phyloP scores from a whole-genome alignment of 352 stramenopile species.

The Plasmopara viticola region DNA sequence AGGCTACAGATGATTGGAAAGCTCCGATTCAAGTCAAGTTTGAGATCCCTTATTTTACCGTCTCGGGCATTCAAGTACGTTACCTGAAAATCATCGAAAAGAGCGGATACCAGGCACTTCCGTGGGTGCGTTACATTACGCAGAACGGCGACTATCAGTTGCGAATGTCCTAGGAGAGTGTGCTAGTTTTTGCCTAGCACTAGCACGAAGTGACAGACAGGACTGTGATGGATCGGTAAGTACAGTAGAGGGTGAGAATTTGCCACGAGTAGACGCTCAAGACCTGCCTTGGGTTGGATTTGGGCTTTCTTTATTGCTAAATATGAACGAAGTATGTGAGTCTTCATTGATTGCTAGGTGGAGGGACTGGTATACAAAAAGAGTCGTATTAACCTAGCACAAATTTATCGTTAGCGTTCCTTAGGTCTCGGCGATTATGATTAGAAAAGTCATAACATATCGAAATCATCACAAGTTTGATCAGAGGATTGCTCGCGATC shows the following conservation, averaged over 20 bases:
- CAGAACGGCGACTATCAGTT: conserved; percentile 99
- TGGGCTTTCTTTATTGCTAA: conserved; percentile 21
- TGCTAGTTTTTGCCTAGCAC: conserved; percentile 9
- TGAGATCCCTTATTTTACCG: conserved; percentile 94
- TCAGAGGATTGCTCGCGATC: not conserved
- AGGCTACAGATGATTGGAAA: conserved; percentile 86
- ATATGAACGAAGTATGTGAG: conserved; percentile 30
- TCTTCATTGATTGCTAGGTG: not conserved
- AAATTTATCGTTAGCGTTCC: too few relatives aligned
- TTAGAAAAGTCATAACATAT: not conserved
- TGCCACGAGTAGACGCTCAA: conserved; percentile 15
- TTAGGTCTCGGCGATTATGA: not conserved
- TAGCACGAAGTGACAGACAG: conserved; percentile 4
- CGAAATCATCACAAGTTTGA: not conserved
- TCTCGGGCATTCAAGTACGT: conserved; percentile 97
- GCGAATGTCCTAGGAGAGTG: conserved; percentile 91
- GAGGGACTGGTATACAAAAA: too few relatives aligned
- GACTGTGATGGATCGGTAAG: conserved; percentile 17
- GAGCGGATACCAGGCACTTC: conserved; percentile 98
- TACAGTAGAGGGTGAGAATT: conserved; percentile 17
- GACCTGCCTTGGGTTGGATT: conserved; percentile 13
- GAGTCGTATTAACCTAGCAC: too few relatives aligned
- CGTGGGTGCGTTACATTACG: conserved; percentile 99
- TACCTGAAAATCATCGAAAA: conserved; percentile 99
- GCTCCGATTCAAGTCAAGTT: conserved; percentile 94